A percentile compares a stretch with the other conserved stretches of the same genome.
Evolutionary conservation across 2,329 filamentous ascomycete genomes (phyloP).

Genomic region (Mariannaea sp.): DNA sequence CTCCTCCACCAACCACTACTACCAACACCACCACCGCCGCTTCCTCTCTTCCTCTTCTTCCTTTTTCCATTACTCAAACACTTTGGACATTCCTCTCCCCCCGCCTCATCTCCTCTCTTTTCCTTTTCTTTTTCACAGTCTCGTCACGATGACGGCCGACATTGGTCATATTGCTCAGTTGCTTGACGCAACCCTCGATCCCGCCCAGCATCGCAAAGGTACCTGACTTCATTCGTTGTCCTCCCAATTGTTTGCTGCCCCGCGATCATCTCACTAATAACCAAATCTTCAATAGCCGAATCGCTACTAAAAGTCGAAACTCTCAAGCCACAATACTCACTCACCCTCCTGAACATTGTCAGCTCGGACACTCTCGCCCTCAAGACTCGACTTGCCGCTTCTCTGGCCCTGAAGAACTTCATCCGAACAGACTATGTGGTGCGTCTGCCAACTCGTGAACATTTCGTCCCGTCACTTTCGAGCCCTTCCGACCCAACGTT

Average conservation of each 20-base stretch:
- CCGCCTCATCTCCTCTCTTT: constrained; percentile 8
- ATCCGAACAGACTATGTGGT: constrained; percentile 91
- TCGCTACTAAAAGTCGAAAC: constrained; percentile 78
- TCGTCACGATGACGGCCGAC: constrained; percentile 59
- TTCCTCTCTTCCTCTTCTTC: no score
- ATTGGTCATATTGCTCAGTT: constrained; percentile 74
- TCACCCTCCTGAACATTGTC: constrained; percentile 88
- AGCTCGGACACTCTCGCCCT: constrained; percentile 72
- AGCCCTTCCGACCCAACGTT: constrained; percentile 11
- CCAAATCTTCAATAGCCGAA: constrained; percentile 68
- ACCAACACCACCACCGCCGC: no score
- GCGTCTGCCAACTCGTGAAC: constrained; percentile 40
- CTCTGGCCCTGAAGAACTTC: constrained; percentile 98
- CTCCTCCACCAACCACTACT: constrained; percentile 31
- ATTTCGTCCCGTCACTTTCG: constrained; percentile 1
- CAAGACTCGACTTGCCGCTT: constrained; percentile 83
- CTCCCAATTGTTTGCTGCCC: constrained; percentile 34
- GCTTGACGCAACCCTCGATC: constrained; percentile 89
- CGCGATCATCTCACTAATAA: constrained; percentile 44
- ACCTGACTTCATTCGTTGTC: constrained; percentile 40
- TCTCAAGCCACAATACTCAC: constrained; percentile 82
- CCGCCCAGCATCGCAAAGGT: constrained; percentile 89
- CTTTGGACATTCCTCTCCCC: no score
- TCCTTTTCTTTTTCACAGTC: constrained; percentile 21
- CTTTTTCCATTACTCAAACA: no score